Conservation (phyloP, 2,329 filamentous ascomycete species). For the Elsinoe australis region DNA sequence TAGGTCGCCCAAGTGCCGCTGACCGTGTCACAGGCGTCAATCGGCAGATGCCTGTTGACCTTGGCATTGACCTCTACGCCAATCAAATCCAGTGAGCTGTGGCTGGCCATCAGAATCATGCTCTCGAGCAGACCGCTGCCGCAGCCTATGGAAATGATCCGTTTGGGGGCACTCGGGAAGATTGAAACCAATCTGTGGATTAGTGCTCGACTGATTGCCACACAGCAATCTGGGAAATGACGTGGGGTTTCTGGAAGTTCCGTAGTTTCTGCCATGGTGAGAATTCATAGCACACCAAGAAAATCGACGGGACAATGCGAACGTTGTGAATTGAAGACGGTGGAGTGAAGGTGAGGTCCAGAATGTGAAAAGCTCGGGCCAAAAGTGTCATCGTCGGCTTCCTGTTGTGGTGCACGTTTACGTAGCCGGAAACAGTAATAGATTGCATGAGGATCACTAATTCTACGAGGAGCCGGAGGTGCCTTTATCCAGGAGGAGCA, state of each 20-base stretch:
- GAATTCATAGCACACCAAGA: too few relatives aligned
- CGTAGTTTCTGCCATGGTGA: too few relatives aligned
- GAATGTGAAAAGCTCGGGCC: too few relatives aligned
- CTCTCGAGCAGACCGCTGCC: conserved; percentile 47
- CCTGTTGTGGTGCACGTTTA: too few relatives aligned
- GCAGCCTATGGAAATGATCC: conserved; percentile 41
- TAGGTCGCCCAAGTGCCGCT: conserved; percentile 39
- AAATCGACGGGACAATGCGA: too few relatives aligned
- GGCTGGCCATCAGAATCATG: conserved; percentile 31
- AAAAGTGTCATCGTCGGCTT: too few relatives aligned
- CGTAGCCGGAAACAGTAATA: too few relatives aligned
- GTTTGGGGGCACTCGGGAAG: conserved; percentile 20
- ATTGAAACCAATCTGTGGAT: conserved; percentile 13
- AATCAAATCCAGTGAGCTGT: conserved; percentile 30
- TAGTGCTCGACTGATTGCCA: conserved; percentile 18
- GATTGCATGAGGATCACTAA: too few relatives aligned
- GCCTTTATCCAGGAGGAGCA: too few relatives aligned
- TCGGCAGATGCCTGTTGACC: conserved; percentile 40
- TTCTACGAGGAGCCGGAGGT: too few relatives aligned
- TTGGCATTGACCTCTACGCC: conserved; percentile 44
- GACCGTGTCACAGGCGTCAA: conserved; percentile 37
- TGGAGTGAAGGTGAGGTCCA: too few relatives aligned
- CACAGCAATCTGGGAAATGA: conserved; percentile 20
- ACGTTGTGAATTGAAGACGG: too few relatives aligned
- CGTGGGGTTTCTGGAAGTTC: conserved; percentile 9